Conservation (phyloP, 164 flowering plant genomes). For the Sedum album region DNA sequence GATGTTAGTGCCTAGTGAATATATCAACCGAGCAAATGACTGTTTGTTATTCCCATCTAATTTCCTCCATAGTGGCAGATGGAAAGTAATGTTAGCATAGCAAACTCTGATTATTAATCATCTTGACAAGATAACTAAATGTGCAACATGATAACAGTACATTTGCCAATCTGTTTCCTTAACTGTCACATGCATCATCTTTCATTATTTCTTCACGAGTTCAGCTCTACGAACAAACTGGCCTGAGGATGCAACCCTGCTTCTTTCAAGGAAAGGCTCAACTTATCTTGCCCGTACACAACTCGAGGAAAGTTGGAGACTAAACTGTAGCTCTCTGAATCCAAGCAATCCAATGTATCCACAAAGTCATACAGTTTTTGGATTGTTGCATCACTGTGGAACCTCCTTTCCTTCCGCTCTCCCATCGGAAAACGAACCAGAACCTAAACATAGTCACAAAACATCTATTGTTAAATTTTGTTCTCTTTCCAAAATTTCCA, state of each 20-base stretch:
- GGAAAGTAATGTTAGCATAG: background rate
- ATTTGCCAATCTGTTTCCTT: background rate
- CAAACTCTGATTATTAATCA: background rate
- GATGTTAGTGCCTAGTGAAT: too few species aligned
- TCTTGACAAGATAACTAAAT: background rate
- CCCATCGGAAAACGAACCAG: conserved; percentile 84
- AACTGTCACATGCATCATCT: too few species aligned
- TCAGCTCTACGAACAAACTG: conserved; percentile 73
- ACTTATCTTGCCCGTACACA: conserved; percentile 65
- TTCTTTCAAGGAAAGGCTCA: conserved; percentile 57
- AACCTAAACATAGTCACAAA: conserved; percentile 34
- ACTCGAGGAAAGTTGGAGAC: conserved; percentile 89
- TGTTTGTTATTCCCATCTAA: too few species aligned
- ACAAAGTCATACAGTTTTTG: conserved; percentile 82
- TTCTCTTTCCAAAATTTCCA: background rate
- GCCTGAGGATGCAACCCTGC: conserved; percentile 98
- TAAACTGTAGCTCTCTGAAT: conserved; percentile 56
- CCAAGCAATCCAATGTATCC: conserved; percentile 80
- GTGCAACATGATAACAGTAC: background rate
- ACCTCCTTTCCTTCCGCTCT: conserved; percentile 88
- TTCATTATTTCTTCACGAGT: conserved; percentile 25
- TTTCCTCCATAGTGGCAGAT: too few species aligned
- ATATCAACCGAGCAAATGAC: too few species aligned
- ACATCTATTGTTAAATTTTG: background rate
- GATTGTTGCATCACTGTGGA: conserved; percentile 53